Base-by-base conservation (phyloP, 768 basidiomycete genomes). In the Tulasnella sp. region DNA sequence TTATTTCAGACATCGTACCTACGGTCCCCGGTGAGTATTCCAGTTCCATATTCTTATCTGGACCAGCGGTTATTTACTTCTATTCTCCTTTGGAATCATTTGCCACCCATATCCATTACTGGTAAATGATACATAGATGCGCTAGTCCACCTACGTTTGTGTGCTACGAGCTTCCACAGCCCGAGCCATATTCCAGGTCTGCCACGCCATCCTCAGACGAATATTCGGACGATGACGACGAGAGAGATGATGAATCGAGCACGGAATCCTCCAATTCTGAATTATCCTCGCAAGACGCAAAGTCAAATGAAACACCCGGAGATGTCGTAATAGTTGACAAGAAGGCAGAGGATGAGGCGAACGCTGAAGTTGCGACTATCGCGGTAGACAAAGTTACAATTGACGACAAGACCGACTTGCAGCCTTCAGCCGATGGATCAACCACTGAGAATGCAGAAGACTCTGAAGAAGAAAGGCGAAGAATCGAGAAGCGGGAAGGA, bases 211-310 rank as follows among this genome's bases (percentile, higher is more conserved):
- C 48, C 19, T 51, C 51, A 12, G 54, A 31, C 33, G 54, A 70
- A 66, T 76, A 74, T 45, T 60, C 57, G 50, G 47, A 27, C 62
- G 71, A 77, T 61, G 75, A 76, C 61, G 73, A 73, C 59, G 76
- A 70, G 50, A 65, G 63, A 24, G 48, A 75, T 57, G 77, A 75
- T 55, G 61, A 63, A 53, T 53, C 37, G 61, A 77, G 75, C 45
- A 74, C 78, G 55, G 74, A 70, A 52, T 71, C 65, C 56, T 76
- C 75, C 1, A 75, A 70, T 10, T 64, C 76, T 33, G 61, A 66
- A 51, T 79, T 78, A 7, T 81, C 78, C 67, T 82, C 81, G 16
- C 82, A 84, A 66, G 83, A 84, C 58, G 19, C 39, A 22, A 19
- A 44, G 27, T 51, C 64, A 48, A 66, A 70, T 48, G 37, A 56